phyloP scores from a whole-genome alignment of 2,329 filamentous ascomycete species.

The Aspergillus eucalypticola region DNA sequence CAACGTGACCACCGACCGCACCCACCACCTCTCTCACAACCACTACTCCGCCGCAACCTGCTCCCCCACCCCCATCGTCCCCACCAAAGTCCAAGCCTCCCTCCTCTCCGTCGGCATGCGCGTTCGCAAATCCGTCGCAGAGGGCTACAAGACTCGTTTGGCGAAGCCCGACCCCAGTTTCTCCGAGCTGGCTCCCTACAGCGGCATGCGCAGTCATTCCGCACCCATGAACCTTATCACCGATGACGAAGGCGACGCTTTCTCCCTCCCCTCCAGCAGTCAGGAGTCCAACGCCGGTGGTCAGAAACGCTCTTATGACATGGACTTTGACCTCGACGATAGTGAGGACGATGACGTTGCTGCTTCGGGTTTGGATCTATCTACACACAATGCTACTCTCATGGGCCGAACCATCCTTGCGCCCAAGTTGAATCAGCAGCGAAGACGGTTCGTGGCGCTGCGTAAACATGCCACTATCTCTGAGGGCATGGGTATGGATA shows the following conservation, averaged over 20 bases:
- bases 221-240: conserved; percentile 36
- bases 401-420: conserved; percentile 34
- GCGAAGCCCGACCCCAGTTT: conserved; percentile 27
- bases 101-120: conserved; percentile 94
- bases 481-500: conserved; percentile 27
- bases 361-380: neutral
- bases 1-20: neutral
- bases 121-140: conserved; percentile 85
- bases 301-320: conserved; percentile 47
- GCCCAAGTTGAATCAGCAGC: conserved; percentile 33
- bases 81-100: conserved; percentile 70
- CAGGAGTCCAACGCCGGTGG: conserved; percentile 40
- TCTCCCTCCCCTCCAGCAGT: conserved; percentile 44
- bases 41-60: conserved; percentile 44
- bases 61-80: conserved; percentile 55
- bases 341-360: conserved; percentile 30
- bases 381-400: conserved; percentile 19
- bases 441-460: conserved; percentile 25
- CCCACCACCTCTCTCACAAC: conserved; percentile 35
- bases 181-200: conserved; percentile 75
- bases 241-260: conserved; percentile 38
- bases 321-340: conserved; percentile 18
- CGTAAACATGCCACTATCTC: conserved; percentile 8
- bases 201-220: conserved; percentile 71
- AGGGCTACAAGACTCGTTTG: conserved; percentile 79